Conservation (phyloP, 2,329 filamentous ascomycete species). For the Didymella sp. region DNA sequence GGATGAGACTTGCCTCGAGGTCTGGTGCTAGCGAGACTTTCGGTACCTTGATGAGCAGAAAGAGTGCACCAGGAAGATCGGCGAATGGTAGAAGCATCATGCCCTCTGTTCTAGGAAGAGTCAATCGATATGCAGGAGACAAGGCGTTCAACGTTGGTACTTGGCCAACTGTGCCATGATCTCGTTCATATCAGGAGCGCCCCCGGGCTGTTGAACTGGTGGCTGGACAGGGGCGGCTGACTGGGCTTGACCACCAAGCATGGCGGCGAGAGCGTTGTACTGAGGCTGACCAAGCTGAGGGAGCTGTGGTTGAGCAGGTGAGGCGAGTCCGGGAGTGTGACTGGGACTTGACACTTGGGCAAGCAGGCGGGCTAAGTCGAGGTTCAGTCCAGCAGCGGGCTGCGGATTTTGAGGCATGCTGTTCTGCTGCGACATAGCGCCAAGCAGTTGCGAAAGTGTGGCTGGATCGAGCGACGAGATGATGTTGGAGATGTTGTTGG, state of each 20-base stretch:
- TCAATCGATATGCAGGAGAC: conserved; percentile 6
- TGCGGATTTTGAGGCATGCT: conserved; percentile 51
- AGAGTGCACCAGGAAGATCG: conserved; percentile 5
- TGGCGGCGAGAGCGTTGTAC: conserved; percentile 41
- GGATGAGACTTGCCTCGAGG: conserved; percentile 6
- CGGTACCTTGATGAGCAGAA: conserved; percentile 7
- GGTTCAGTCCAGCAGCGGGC: conserved; percentile 41
- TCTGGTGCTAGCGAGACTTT: conserved; percentile 2
- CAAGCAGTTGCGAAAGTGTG: conserved; percentile 73
- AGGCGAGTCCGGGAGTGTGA: conserved; percentile 33
- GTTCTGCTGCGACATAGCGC: conserved; percentile 58
- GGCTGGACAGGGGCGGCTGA: conserved; percentile 39
- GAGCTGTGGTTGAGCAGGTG: conserved; percentile 28
- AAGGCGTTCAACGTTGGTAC: conserved; percentile 59
- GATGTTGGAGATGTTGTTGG: conserved; percentile 69
- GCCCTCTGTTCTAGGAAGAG: not conserved
- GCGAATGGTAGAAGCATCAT: not conserved
- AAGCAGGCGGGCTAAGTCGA: conserved; percentile 51
- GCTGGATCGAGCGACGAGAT: conserved; percentile 72
- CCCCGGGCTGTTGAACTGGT: conserved; percentile 33
- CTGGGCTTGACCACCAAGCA: conserved; percentile 36
- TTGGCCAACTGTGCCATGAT: conserved; percentile 77
- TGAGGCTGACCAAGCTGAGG: conserved; percentile 39
- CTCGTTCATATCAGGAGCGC: conserved; percentile 65
- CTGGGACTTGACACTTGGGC: conserved; percentile 41